These are phyloP conservation scores for Tolypocladium tropicale DNA, from an alignment of 2,329 filamentous ascomycete species.

Conservation along the genomic window DNA sequence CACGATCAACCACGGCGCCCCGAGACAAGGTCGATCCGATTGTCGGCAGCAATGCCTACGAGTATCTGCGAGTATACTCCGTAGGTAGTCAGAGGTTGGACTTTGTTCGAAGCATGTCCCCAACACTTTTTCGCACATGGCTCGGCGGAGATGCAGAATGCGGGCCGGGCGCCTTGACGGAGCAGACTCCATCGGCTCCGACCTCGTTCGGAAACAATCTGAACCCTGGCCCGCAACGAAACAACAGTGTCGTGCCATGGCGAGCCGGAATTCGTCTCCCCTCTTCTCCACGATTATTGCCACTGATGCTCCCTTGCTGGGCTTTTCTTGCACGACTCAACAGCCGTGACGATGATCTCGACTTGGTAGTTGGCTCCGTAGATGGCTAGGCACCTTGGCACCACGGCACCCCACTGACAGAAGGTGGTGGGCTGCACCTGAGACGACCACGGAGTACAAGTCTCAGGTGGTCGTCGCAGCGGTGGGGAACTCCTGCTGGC, in stretches of 20 bases:
- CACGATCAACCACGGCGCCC: background rate
- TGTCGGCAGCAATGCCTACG: too few species aligned
- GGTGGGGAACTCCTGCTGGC: slow-evolving; percentile 2
- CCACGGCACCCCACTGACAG: background rate
- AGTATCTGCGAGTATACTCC: too few species aligned
- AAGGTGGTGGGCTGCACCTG: slow-evolving; percentile 17
- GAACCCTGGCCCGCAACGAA: background rate
- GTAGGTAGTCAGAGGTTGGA: background rate
- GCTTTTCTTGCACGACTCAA: background rate
- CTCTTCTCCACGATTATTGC: background rate
- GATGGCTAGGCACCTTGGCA: too few species aligned
- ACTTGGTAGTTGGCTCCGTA: too few species aligned
- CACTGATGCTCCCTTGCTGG: too few species aligned
- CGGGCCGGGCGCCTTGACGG: background rate
- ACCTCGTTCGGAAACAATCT: background rate
- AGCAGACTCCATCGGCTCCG: background rate
- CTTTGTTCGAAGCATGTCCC: background rate
- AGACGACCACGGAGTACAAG: slow-evolving; percentile 13
- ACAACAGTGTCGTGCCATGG: background rate
- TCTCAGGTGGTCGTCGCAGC: slow-evolving; percentile 19
- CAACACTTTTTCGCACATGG: background rate
- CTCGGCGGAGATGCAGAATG: background rate
- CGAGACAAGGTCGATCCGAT: background rate
- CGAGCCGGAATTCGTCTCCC: background rate
- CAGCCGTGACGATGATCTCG: background rate